Conservation (phyloP, 768 basidiomycete genomes). For the Amanita molliuscula region DNA sequence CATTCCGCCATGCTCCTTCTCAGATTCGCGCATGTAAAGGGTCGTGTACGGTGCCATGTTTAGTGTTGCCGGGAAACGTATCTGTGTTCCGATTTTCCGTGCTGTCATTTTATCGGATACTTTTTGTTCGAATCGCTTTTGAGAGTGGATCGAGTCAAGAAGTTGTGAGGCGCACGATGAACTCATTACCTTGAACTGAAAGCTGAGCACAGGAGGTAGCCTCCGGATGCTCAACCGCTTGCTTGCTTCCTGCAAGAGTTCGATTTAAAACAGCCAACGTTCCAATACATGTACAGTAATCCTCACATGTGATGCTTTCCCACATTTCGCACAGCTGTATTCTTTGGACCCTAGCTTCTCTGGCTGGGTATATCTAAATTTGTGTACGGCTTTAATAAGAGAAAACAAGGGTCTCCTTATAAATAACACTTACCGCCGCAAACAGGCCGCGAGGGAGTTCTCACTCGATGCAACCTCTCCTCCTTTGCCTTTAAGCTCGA, state of each 20-base stretch:
- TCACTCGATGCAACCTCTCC: conserved; percentile 30
- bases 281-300: conserved; percentile 1
- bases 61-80: conserved; percentile 73
- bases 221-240: conserved; percentile 80
- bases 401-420: neutral
- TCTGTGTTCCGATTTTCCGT: conserved; percentile 75
- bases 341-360: conserved; percentile 79
- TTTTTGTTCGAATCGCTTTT: conserved; percentile 92
- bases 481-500: conserved; percentile 51
- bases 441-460: conserved; percentile 64
- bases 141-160: neutral
- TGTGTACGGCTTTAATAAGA: conserved; percentile 17
- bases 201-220: conserved; percentile 82
- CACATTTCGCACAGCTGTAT: conserved; percentile 79
- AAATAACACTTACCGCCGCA: conserved; percentile 45
- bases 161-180: neutral
- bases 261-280: conserved; percentile 1
- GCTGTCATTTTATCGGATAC: conserved; percentile 54
- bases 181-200: conserved; percentile 80
- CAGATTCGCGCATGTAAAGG: conserved; percentile 38
- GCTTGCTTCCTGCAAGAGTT: conserved; percentile 49
- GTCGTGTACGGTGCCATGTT: conserved; percentile 89
- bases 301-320: conserved; percentile 53
- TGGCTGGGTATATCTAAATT: conserved; percentile 66
- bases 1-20: conserved; percentile 29